Conservation (phyloP, 164 flowering plant genomes). For the Umbilicus rupestris region DNA sequence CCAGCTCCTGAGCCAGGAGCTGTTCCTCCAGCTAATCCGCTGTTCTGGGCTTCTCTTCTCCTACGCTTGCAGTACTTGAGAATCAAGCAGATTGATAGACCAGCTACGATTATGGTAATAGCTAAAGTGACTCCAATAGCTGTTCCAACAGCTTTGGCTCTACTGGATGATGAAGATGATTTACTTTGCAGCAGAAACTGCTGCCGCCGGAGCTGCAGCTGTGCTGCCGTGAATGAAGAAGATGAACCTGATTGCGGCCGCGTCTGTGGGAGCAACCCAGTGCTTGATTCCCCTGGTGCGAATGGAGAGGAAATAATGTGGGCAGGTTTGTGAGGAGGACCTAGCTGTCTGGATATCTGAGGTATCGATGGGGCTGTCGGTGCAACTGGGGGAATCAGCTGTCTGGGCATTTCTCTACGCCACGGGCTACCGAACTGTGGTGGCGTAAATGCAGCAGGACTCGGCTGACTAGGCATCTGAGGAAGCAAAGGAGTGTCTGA, state of each 20-base stretch:
- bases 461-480: not conserved
- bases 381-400: not conserved
- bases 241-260: constrained; percentile 1
- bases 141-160: constrained; percentile 1
- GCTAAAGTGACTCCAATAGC: constrained; percentile 4
- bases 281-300: not conserved
- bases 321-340: not conserved
- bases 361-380: not conserved
- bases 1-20: not conserved
- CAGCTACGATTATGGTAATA: not conserved
- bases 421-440: not conserved
- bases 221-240: not conserved
- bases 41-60: not conserved
- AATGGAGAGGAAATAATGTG: not conserved
- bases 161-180: not conserved
- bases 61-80: not conserved
- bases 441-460: not conserved
- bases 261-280: not conserved
- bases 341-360: not conserved
- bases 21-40: not conserved
- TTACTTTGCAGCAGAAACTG: not conserved
- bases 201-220: constrained; percentile 1
- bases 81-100: not conserved
- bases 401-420: not conserved
- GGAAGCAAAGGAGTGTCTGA: too few relatives aligned